Conservation (phyloP, 2,329 filamentous ascomycete species). For the Cladosporium sp. region DNA sequence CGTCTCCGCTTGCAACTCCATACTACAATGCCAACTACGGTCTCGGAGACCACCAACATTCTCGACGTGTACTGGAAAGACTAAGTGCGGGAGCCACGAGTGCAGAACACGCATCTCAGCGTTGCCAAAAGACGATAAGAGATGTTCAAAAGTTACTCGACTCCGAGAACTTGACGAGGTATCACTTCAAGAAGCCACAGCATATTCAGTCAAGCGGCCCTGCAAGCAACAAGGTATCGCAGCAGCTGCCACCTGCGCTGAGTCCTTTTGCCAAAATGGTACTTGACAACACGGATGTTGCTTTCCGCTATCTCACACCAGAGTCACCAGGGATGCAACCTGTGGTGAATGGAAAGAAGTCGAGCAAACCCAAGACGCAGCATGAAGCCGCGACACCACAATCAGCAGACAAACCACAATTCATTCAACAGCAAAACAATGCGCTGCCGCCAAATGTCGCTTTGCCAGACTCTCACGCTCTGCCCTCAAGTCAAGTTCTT, state of each 20-base stretch:
- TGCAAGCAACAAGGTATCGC: conserved; percentile 6
- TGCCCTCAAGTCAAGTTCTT: background rate
- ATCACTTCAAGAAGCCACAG: conserved; percentile 42
- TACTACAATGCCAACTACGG: conserved; percentile 34
- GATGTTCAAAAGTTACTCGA: conserved; percentile 72
- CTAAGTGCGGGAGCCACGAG: conserved; percentile 67
- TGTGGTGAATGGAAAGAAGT: conserved; percentile 5
- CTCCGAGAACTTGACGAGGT: conserved; percentile 65
- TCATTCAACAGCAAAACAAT: background rate
- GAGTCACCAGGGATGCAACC: conserved; percentile 20
- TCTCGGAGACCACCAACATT: conserved; percentile 23
- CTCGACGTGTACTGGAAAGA: conserved; percentile 52
- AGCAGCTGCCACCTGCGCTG: conserved; percentile 30
- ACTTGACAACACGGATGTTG: conserved; percentile 38
- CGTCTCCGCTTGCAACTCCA: conserved; percentile 40
- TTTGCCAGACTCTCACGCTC: background rate
- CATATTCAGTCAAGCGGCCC: conserved; percentile 10
- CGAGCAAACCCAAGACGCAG: background rate
- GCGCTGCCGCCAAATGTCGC: background rate
- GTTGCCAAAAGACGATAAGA: conserved; percentile 66
- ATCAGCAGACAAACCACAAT: background rate
- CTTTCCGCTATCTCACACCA: conserved; percentile 32
- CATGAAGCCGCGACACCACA: background rate
- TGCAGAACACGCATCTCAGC: conserved; percentile 56
- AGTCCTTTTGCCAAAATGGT: conserved; percentile 54